Evolutionary conservation across 768 basidiomycete species (phyloP), one percentile per base, ranked within the genome.

Genomic region (Pisolithus sp.): DNA sequence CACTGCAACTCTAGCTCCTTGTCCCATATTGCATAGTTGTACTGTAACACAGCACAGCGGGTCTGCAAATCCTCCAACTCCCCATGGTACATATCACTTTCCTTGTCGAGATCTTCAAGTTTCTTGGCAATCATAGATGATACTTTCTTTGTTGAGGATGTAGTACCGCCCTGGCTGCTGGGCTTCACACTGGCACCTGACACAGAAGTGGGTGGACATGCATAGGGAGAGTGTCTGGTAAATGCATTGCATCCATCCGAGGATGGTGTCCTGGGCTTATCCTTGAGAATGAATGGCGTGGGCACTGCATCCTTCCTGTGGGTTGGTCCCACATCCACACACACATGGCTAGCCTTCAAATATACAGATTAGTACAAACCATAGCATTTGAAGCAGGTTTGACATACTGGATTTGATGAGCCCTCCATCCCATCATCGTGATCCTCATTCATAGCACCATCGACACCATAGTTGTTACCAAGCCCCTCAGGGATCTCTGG

Each of bases 1-100:
- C 28, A 41, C 34, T 55, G 50, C 2, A 48, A 38, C 3, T 51
- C 42, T 2, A 55, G 54, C 20, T 55, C 40, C 24, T 55, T 38
- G 15, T 55, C 51, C 36, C 26, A 5, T 38, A 55, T 34, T 2
- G 8, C 17, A 20, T 51, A 55, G 15, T 55, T 48, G 12, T 36
- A 18, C 8, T 12, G 1, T 21, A 55, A 7, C 24, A 40, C 40
- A 23, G 13, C 36, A 13, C 6, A n/a, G 8, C 24, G 37, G 10
- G 46, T 17, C n/a, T 17, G n/a, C 2, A 8, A 9, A 17, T 31
- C 36, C 21, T 41, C 39, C 39, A 42, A 12, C 5, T 21, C 45
- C 24, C 20, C 15, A 26, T 48, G 15, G 18, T 51, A 39, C 12
- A 20, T 17, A 0, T 52, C n/a, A n/a, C 54, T 55, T 18, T 45